These are phyloP conservation scores for Coemansia sp. DNA, from an alignment of 192 early-diverging fungal species.

Conservation along the genomic window DNA sequence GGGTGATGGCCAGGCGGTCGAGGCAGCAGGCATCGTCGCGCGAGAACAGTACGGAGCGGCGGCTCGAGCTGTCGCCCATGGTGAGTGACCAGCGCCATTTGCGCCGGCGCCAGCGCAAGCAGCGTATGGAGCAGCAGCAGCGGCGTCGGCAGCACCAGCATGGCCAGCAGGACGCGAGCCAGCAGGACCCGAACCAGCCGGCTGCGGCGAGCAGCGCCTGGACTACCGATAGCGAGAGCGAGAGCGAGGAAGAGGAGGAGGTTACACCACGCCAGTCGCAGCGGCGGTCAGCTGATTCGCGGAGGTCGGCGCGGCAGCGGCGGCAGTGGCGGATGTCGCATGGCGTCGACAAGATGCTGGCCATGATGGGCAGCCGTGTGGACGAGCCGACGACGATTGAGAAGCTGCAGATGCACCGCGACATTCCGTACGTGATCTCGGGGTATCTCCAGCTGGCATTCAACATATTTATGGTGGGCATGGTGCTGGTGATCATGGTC, in stretches of 20 bases:
- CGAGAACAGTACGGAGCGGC: background rate
- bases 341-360: constrained; percentile 35
- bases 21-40: background rate
- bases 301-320: constrained; percentile 5
- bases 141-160: constrained; percentile 3
- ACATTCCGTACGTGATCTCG: constrained; percentile 43
- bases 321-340: constrained; percentile 19
- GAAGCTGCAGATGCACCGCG: constrained; percentile 43
- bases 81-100: constrained; percentile 11
- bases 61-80: constrained; percentile 5
- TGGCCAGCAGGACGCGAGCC: too few species aligned
- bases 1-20: constrained; percentile 9
- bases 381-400: constrained; percentile 27
- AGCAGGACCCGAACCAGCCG: too few species aligned
- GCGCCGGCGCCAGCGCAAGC: constrained; percentile 3
- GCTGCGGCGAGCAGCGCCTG: constrained; percentile 14
- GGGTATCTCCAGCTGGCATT: constrained; percentile 69
- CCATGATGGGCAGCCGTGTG: constrained; percentile 31
- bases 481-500: constrained; percentile 56
- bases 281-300: background rate
- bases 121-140: constrained; percentile 5
- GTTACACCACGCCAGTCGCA: background rate
- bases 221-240: constrained; percentile 14
- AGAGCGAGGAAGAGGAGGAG: background rate
- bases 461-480: constrained; percentile 57